Conservation (phyloP, 768 basidiomycete genomes). For the Tricholoma sp. region DNA sequence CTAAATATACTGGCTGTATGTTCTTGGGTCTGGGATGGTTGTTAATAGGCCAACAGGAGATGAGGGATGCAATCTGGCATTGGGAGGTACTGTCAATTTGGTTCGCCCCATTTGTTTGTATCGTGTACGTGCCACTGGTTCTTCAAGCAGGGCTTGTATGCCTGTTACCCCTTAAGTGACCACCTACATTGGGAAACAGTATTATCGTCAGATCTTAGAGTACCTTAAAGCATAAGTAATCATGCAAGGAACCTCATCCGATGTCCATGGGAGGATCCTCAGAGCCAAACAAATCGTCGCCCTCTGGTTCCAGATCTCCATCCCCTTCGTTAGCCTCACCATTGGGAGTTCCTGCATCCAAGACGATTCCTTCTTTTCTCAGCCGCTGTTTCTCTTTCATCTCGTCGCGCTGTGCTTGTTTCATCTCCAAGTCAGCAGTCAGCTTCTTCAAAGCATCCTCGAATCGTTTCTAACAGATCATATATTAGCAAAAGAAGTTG, state of each 20-base stretch:
- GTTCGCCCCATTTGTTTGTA: conserved; percentile 78
- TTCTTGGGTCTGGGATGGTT: conserved; percentile 57
- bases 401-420: conserved; percentile 72
- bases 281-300: conserved; percentile 42
- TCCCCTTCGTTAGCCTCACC: conserved; percentile 29
- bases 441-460: conserved; percentile 90
- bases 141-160: conserved; percentile 65
- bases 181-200: background rate
- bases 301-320: conserved; percentile 23
- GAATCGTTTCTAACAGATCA: conserved; percentile 68
- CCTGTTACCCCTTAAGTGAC: conserved; percentile 28
- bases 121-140: conserved; percentile 72
- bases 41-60: conserved; percentile 38
- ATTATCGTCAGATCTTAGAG: background rate
- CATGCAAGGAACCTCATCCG: conserved; percentile 14
- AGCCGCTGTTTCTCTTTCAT: conserved; percentile 70
- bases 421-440: conserved; percentile 80
- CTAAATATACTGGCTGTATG: conserved; percentile 35
- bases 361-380: conserved; percentile 59
- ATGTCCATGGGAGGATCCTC: conserved; percentile 39
- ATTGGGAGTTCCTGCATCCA: conserved; percentile 33
- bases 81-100: conserved; percentile 79
- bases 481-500: background rate
- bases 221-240: background rate
- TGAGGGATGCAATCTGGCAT: conserved; percentile 55